Base-by-base conservation (phyloP, 2,329 filamentous ascomycete species). In the Dactylellina sp. region DNA sequence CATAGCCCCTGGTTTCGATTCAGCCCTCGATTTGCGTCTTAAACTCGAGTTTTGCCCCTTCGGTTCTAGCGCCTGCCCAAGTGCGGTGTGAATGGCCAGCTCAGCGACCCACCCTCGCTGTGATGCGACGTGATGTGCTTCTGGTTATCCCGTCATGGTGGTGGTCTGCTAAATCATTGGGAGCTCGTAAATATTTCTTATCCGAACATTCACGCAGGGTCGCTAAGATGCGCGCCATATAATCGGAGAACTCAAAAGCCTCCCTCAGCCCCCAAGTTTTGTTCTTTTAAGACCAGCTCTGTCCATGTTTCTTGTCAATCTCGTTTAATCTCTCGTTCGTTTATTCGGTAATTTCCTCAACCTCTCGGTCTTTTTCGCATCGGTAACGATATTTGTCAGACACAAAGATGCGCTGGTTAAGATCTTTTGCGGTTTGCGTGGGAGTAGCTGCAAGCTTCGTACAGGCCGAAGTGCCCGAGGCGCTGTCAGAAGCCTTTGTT, bases 71-170 rank as follows among this genome's bases (percentile, higher is more conserved):
- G 40, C 44, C 20, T 42, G n/a, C n/a, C 44, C 56, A 35, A 22
- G n/a, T 22, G 50, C 18, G 59, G n/a, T 42, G 18, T 71, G 59
- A 71, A 50, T 72, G 68, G 68, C 68, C 60, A 65, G 68, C 55
- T 50, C 25, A 55, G 28, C 37, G 50, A 55, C 68, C 60, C 68
- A 60, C 60, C n/a, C 42, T 61, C 35, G 49, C 44, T 55, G 52
- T 65, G 55, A 59, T 72, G 68, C 68, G 68, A 65, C 68, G 60
- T 72, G 68, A 65, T 65, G 32, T 72, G 68, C 68, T 56, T 72
- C 52, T 64, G 14, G 28, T 44, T 44, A 35, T 53, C 49, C 47
- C 49, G 28, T 35, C 35, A 56, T 65, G 61, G 63, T 46, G 28
- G 49, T 64, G 42, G 4, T 5, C 39, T 22, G 39, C 49, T 42